These are phyloP conservation scores for Cymbopogon citratus DNA, from an alignment of 176 grass and related monocot species.

Conservation along the genomic window DNA sequence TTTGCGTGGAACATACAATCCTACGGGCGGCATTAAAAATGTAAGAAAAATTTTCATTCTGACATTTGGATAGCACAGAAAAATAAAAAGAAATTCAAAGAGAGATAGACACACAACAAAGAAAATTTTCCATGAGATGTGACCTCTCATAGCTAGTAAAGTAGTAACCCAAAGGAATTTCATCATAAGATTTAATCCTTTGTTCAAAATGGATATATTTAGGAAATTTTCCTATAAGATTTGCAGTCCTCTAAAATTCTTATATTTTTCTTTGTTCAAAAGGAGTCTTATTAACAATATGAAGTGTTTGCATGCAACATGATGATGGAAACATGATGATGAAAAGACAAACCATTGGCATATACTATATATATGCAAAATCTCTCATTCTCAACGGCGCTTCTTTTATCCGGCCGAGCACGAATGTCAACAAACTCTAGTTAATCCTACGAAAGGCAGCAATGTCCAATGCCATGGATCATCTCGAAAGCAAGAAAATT, in stretches of 20 bases:
- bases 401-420: background rate
- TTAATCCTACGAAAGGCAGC: background rate
- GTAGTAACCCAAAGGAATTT: too few relatives aligned
- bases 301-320: background rate
- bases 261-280: background rate
- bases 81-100: too few relatives aligned
- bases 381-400: background rate
- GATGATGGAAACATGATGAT: background rate
- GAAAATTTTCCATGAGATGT: too few relatives aligned
- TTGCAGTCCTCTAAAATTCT: background rate
- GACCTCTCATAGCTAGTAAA: too few relatives aligned
- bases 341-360: background rate
- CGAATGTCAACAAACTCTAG: background rate
- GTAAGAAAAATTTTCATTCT: too few relatives aligned
- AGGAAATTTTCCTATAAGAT: background rate
- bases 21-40: too few relatives aligned
- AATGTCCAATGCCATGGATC: background rate
- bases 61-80: too few relatives aligned
- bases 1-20: too few relatives aligned
- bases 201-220: background rate
- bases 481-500: background rate
- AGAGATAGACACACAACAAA: too few relatives aligned
- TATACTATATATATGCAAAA: too few relatives aligned
- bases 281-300: background rate
- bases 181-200: too few relatives aligned